Base-by-base conservation (phyloP, 2,329 filamentous ascomycete genomes). In the Verticillium nonalfalfae region DNA sequence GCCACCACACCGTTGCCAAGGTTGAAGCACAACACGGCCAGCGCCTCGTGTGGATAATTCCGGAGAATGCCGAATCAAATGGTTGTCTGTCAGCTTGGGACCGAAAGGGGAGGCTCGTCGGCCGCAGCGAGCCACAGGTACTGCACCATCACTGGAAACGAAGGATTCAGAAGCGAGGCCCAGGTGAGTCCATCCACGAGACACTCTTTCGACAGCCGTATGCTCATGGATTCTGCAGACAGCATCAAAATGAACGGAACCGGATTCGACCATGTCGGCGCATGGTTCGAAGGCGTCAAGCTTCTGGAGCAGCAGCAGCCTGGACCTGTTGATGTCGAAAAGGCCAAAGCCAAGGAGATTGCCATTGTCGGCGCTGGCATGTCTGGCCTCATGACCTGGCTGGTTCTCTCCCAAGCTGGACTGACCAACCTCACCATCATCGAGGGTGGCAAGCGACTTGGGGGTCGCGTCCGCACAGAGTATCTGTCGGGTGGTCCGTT, bases 311-410 rank as follows among this genome's bases (percentile, higher is more conserved):
- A 79, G 26, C 85, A 84, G 67, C 75, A 85, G 64, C 78, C 83
- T n/a, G 76, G 78, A 56, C 72, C 78, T 6, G 76, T 83, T 0
- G 83, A 85, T 64, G 83, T 82, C 7, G 71, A 76, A 3, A 71
- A 77, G 7, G 80, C 81, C 38, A 89, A 88, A 74, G 75, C 72
- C 64, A 86, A 86, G 70, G 73, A 75, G 57, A 79, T 90, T 64
- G 87, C 80, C 59, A 89, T 90, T 57, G 75, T 89, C 4, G 87
- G 87, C n/a, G 87, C 81, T 13, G 87, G 87, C 7, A 88, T 89
- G 80, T 77, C 84, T 1, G 87, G 87, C 0, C 72, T 90, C 56
- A 85, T 89, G 80, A 88, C 80, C 1, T 80, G 76, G 62, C 73
- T 85, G 7, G 71, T 73, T 75, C 80, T 73, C 70, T 83, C 70